A percentile compares a stretch with the other conserved stretches of the same genome.
phyloP scores from a whole-genome alignment of 768 basidiomycete genomes.

The Coprinopsis sp. region DNA sequence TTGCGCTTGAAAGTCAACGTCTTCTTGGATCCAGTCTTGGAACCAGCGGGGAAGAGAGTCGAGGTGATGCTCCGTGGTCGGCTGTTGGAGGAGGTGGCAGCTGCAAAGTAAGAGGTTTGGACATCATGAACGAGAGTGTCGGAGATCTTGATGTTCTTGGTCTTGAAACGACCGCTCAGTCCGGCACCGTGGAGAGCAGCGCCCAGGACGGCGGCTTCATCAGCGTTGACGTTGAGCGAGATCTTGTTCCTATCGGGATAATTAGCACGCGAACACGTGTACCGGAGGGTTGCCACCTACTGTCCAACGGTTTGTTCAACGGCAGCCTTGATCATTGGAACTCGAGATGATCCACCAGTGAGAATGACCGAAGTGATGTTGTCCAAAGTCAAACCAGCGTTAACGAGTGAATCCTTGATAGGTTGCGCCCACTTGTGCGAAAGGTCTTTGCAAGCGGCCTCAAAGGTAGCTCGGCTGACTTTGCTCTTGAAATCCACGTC shows the following conservation, averaged over 20 bases:
- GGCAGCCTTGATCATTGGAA: conserved; percentile 87
- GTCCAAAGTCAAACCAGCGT: conserved; percentile 60
- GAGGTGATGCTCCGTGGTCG: conserved; percentile 70
- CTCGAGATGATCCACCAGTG: conserved; percentile 86
- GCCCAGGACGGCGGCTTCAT: conserved; percentile 91
- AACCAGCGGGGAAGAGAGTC: conserved; percentile 70
- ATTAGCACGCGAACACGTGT: background rate
- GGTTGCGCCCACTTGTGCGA: conserved; percentile 61
- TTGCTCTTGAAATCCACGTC: conserved; percentile 88
- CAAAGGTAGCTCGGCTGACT: conserved; percentile 75
- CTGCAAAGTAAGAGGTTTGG: conserved; percentile 72
- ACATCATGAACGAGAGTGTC: conserved; percentile 75
- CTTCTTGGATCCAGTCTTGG: conserved; percentile 79
- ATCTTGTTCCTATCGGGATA: conserved; percentile 61
- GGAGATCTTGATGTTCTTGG: conserved; percentile 84
- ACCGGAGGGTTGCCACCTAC: conserved; percentile 35
- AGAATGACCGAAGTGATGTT: conserved; percentile 87
- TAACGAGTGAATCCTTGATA: conserved; percentile 65
- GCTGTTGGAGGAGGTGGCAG: conserved; percentile 42
- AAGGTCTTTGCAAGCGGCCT: conserved; percentile 66
- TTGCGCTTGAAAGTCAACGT: conserved; percentile 81
- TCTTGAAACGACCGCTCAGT: conserved; percentile 87
- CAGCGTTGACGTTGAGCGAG: conserved; percentile 92
- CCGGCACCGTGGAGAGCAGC: conserved; percentile 91
- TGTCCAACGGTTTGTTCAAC: conserved; percentile 75